Conservation (phyloP, 2,329 filamentous ascomycete genomes). For the Ascochyta rabiei region DNA sequence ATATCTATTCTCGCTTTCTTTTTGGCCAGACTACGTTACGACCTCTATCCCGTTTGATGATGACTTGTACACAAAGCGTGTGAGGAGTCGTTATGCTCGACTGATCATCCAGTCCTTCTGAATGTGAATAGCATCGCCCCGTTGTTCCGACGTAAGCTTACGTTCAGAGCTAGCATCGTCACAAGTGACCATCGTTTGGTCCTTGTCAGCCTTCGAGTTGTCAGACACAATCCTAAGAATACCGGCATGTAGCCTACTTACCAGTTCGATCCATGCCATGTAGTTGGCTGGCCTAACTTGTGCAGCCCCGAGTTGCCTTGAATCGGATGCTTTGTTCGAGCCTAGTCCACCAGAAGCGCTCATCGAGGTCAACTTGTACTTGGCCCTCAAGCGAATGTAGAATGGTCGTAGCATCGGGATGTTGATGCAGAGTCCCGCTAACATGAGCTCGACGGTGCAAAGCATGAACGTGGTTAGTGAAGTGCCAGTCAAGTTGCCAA, state of each 20-base stretch:
- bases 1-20: no score
- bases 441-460: conserved; percentile 29
- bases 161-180: conserved; percentile 30
- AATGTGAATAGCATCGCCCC: conserved; percentile 23
- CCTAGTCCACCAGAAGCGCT: background rate
- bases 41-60: no score
- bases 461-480: conserved; percentile 33
- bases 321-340: conserved; percentile 5
- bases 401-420: conserved; percentile 33
- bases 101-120: conserved; percentile 27
- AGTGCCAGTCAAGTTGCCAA: conserved; percentile 30
- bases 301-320: conserved; percentile 8
- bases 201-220: conserved; percentile 23
- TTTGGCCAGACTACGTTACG: no score
- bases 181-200: conserved; percentile 21
- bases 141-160: conserved; percentile 21
- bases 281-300: conserved; percentile 20
- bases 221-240: background rate
- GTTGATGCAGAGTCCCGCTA: conserved; percentile 31
- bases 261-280: conserved; percentile 31
- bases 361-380: conserved; percentile 21
- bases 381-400: conserved; percentile 26
- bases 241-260: conserved; percentile 2
- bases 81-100: conserved; percentile 1
- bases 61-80: no score